These are phyloP conservation scores for Murraya paniculata DNA, from an alignment of 345 rosid species.

Conservation along the genomic window DNA sequence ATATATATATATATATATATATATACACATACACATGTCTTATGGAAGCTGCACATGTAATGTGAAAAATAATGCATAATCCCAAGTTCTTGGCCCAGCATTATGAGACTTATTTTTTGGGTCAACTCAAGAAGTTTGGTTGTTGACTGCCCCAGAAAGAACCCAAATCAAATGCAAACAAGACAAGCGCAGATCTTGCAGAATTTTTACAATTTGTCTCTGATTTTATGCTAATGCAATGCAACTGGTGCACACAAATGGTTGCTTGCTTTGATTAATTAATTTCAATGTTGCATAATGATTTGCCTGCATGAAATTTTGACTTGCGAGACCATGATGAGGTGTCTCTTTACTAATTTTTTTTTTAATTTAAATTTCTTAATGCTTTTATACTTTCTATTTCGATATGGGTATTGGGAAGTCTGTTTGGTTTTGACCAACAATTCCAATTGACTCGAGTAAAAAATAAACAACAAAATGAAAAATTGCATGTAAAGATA, in stretches of 20 bases:
- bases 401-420: neutral
- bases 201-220: neutral
- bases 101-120: neutral
- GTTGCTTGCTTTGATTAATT: neutral
- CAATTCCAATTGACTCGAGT: neutral
- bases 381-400: neutral
- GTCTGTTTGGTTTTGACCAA: neutral
- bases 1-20: no score
- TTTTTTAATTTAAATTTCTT: no score
- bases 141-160: constrained; percentile 10
- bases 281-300: neutral
- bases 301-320: neutral
- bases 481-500: no score
- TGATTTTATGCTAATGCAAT: neutral
- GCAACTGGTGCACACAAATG: neutral
- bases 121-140: neutral
- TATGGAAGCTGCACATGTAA: constrained; percentile 9
- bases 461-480: no score
- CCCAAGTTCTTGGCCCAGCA: constrained; percentile 3
- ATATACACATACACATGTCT: no score
- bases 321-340: neutral
- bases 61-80: neutral
- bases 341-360: neutral
- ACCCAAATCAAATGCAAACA: neutral
- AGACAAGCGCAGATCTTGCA: neutral